Evolutionary conservation across 2,329 filamentous ascomycete species (phyloP), one percentile per base, ranked within the genome.

Genomic region (Stagonosporopsis rhizophila): DNA sequence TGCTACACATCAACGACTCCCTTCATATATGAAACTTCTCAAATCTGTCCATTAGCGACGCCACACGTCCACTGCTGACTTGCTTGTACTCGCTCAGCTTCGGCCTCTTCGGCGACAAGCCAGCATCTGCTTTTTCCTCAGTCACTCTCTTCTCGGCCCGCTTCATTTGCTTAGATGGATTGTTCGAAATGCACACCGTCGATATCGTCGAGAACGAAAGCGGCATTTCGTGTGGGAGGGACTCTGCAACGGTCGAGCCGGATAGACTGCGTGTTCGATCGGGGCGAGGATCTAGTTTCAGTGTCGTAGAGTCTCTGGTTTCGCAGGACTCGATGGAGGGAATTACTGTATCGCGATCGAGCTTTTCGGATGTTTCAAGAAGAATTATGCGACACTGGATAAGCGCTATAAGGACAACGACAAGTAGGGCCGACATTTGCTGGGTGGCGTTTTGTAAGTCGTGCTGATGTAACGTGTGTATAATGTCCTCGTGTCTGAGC

Each of bases 21-120:
- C 5, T n/a, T 54, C 30, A 55, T 2, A 55, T 3, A 28, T 55
- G 52, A 15, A 55, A 55, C 40, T 35, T 44, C 34, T 55, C 52
- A 23, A 55, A 55, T 6, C 35, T 25, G n/a, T 55, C 40, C 52
- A 55, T 55, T 2, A 55, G 45, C 40, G 52, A 42, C 12, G 52
- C 52, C 2, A 55, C 52, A 8, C 45, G 20, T n/a, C 52, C 52
- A 14, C 40, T 55, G 28, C 52, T 55, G 5, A 55, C 45, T 17
- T 45, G 45, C 35, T 50, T 50, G 6, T 45, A 50, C 20, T 35
- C 38, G 4, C 15, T 28, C 40, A 55, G 7, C 20, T 50, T 55
- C 11, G 52, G 52, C 9, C 52, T 23, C 15, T 55, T 55, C 1
- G 30, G 23, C 11, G 27, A 25, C 3, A 9, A 22, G 1, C 39